Evolutionary conservation across 2,329 filamentous ascomycete genomes (phyloP).

Genomic region (Pezicula neosporulosa): DNA sequence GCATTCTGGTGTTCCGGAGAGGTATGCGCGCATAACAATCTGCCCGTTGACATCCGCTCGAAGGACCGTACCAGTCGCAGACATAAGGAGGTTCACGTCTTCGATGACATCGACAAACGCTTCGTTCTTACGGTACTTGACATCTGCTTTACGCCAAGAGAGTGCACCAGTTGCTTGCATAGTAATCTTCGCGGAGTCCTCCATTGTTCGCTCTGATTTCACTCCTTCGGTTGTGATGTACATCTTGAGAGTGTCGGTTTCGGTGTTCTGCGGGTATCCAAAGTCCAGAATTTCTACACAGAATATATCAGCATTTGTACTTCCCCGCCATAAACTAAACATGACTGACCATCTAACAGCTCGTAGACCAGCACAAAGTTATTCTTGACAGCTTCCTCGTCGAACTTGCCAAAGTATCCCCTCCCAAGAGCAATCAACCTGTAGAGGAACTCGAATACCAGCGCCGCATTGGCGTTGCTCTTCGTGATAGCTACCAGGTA

Average conservation of each 20-base stretch:
- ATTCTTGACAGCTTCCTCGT: slow-evolving; percentile 99
- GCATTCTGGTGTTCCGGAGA: slow-evolving; percentile 94
- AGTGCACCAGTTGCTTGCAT: slow-evolving; percentile 98
- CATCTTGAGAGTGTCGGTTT: slow-evolving; percentile 98
- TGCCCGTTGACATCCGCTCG: slow-evolving; percentile 95
- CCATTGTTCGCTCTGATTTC: slow-evolving; percentile 80
- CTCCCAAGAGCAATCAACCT: slow-evolving; percentile 84
- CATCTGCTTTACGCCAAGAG: slow-evolving; percentile 94
- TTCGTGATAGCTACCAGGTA: slow-evolving; percentile 97
- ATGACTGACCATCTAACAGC: slow-evolving; percentile 74
- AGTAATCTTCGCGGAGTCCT: slow-evolving; percentile 96
- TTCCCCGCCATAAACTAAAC: neutral
- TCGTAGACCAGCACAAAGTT: slow-evolving; percentile 99
- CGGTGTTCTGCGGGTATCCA: slow-evolving; percentile 97
- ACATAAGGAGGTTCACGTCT: slow-evolving; percentile 98
- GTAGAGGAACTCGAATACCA: slow-evolving; percentile 98
- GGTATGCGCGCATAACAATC: slow-evolving; percentile 97
- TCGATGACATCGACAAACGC: slow-evolving; percentile 99
- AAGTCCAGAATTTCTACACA: slow-evolving; percentile 91
- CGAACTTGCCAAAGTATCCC: slow-evolving; percentile 98
- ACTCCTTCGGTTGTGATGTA: slow-evolving; percentile 99
- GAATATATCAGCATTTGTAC: slow-evolving; percentile 10
- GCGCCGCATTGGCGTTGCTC: slow-evolving; percentile 96
- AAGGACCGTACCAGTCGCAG: slow-evolving; percentile 91
- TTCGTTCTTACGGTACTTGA: slow-evolving; percentile 99